Percentiles rank a stretch among this genome's conserved stretches.
Conservation (phyloP, 306 rosid genomes). For the Vicia villosa region DNA sequence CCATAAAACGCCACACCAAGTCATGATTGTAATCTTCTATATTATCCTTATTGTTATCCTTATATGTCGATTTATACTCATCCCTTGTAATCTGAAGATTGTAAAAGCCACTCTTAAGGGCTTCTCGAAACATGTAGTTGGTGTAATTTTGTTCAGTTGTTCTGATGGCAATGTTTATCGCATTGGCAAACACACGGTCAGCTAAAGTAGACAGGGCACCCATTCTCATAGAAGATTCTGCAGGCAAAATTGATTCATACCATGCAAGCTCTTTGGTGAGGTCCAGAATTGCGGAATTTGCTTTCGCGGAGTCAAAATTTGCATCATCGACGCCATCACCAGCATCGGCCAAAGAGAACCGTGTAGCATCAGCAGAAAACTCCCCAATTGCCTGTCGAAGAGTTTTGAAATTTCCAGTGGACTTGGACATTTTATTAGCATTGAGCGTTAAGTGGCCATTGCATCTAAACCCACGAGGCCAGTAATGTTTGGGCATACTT, state of each 20-base stretch:
- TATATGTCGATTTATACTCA: conserved; percentile 78
- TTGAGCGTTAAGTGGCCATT: conserved; percentile 88
- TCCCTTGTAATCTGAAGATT: conserved; percentile 87
- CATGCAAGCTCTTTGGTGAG: conserved; percentile 81
- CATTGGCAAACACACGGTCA: conserved; percentile 75
- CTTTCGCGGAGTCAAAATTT: conserved; percentile 83
- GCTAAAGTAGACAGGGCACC: conserved; percentile 76
- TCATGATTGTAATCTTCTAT: conserved; percentile 61
- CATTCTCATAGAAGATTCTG: too few relatives aligned
- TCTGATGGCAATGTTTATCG: conserved; percentile 72
- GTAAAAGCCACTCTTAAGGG: conserved; percentile 82
- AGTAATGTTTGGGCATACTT: conserved; percentile 64
- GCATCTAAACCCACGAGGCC: conserved; percentile 93
- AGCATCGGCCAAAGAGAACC: conserved; percentile 90
- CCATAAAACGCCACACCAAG: conserved; percentile 75
- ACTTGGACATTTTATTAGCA: conserved; percentile 86
- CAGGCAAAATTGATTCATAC: conserved; percentile 82
- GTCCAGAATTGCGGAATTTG: conserved; percentile 75
- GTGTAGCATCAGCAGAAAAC: conserved; percentile 86
- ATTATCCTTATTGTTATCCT: conserved; percentile 75
- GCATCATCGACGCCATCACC: conserved; percentile 95
- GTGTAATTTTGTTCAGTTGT: conserved; percentile 71
- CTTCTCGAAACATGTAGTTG: conserved; percentile 82
- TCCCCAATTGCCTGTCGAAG: conserved; percentile 79
- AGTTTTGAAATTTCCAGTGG: conserved; percentile 89